These are phyloP conservation scores for Narthecium ossifragum DNA, from an alignment of 106 monocot genomes.

Conservation along the genomic window DNA sequence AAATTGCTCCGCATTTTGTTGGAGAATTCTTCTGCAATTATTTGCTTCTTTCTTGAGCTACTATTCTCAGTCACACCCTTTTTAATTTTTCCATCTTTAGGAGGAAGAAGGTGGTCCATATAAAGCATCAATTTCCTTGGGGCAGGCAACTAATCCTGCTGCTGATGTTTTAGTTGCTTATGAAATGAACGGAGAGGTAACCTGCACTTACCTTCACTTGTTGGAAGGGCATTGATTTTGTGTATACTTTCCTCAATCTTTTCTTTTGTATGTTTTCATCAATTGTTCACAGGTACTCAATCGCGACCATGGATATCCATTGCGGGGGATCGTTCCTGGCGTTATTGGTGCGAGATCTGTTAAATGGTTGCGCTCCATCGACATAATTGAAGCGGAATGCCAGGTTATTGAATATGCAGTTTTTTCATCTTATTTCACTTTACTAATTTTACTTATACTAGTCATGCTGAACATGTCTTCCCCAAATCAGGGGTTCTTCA, in stretches of 20 bases:
- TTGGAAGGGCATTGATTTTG: too few relatives aligned
- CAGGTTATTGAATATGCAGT: constrained; percentile 40
- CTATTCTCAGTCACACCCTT: neutral
- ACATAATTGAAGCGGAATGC: constrained; percentile 75
- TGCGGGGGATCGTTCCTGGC: constrained; percentile 84
- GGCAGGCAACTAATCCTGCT: constrained; percentile 75
- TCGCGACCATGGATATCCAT: constrained; percentile 94
- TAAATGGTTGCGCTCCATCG: constrained; percentile 84
- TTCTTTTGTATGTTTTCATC: too few relatives aligned
- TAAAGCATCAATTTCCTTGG: constrained; percentile 86
- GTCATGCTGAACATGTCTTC: neutral
- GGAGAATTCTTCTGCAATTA: neutral
- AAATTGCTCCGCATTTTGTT: too few relatives aligned
- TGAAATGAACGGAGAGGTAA: constrained; percentile 99
- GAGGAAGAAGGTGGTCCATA: constrained; percentile 98
- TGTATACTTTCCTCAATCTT: too few relatives aligned
- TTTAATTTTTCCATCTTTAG: constrained; percentile 30
- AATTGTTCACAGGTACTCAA: constrained; percentile 88
- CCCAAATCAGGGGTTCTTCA: constrained; percentile 74
- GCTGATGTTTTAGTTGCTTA: constrained; percentile 98
- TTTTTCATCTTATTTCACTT: neutral
- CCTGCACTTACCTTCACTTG: too few relatives aligned
- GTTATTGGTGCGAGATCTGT: constrained; percentile 96
- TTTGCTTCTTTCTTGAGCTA: too few relatives aligned
- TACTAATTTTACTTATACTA: neutral